Conservation (phyloP, 2,329 filamentous ascomycete species). For the Fusarium agapanthi region DNA sequence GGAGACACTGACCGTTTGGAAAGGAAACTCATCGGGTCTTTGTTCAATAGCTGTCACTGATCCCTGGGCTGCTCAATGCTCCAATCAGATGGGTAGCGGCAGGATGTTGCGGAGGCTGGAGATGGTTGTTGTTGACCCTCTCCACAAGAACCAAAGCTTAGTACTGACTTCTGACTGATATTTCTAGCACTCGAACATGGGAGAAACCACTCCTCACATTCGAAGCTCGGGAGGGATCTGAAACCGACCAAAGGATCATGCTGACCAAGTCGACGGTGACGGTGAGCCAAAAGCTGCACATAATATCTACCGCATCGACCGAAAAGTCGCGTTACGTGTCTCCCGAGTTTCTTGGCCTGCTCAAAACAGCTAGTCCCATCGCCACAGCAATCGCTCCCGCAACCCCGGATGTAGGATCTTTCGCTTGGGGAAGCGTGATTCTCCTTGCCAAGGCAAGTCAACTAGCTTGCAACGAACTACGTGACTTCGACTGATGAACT, state of each 20-base stretch:
- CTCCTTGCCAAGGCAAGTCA: background rate
- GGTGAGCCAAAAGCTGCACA: background rate
- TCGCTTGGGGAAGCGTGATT: background rate
- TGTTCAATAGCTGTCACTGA: no score
- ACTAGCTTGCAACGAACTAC: background rate
- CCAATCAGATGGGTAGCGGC: no score
- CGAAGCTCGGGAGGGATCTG: background rate
- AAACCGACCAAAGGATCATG: background rate
- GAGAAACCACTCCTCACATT: background rate
- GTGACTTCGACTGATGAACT: background rate
- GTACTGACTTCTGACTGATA: background rate
- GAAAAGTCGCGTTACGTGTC: background rate
- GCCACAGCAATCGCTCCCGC: background rate
- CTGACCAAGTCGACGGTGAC: background rate
- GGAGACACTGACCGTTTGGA: no score
- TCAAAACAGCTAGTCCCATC: background rate
- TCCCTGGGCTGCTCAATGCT: no score
- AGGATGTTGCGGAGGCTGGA: no score
- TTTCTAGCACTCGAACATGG: background rate
- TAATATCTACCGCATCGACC: background rate
- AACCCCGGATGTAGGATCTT: background rate
- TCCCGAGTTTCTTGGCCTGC: background rate
- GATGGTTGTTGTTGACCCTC: no score
- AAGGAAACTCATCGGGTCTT: no score
- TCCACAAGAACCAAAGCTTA: no score